These are phyloP conservation scores for Calamus simplicifolius DNA, from an alignment of 176 grass and related monocot species.

Conservation along the genomic window DNA sequence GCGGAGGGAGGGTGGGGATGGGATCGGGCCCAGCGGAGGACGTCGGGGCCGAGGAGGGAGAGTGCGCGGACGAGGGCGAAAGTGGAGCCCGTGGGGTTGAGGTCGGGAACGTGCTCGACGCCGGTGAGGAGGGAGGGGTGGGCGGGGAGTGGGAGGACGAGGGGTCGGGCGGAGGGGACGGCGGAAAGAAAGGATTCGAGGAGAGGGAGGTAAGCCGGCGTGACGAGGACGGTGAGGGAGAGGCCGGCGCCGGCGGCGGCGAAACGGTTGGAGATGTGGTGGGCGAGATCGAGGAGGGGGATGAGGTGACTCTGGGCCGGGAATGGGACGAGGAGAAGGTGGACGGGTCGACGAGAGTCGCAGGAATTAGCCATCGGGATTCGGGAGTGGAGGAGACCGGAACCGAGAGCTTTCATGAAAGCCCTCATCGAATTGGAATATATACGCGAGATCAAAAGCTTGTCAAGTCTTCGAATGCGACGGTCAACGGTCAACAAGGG, in stretches of 20 bases:
- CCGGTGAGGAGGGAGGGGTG: conserved; percentile 20
- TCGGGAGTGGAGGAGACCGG: too few relatives aligned
- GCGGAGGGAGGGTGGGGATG: conserved; percentile 2
- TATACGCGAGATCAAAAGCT: too few relatives aligned
- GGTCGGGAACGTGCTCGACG: not conserved
- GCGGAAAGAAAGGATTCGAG: conserved; percentile 1
- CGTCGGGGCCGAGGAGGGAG: conserved; percentile 8
- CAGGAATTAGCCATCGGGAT: too few relatives aligned
- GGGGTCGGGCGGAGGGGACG: not conserved
- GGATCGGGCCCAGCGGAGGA: conserved; percentile 37
- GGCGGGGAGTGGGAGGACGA: conserved; percentile 1
- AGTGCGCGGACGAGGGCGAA: not conserved
- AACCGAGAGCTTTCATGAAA: too few relatives aligned
- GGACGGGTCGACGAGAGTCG: not conserved
- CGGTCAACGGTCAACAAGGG: too few relatives aligned
- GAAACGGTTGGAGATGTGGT: conserved; percentile 12
- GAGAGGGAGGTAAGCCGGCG: conserved; percentile 3
- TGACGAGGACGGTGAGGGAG: conserved; percentile 1
- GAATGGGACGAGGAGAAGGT: conserved; percentile 26
- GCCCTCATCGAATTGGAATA: too few relatives aligned
- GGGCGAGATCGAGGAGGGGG: conserved; percentile 2
- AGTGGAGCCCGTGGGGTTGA: not conserved
- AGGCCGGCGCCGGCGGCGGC: not conserved
- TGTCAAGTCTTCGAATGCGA: too few relatives aligned
- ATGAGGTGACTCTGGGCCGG: too few relatives aligned